A percentile compares a stretch with the other conserved stretches of the same genome.
These are phyloP conservation scores for Elsinoe perseae DNA, from an alignment of 2,329 filamentous ascomycete genomes.

Conservation along the genomic window DNA sequence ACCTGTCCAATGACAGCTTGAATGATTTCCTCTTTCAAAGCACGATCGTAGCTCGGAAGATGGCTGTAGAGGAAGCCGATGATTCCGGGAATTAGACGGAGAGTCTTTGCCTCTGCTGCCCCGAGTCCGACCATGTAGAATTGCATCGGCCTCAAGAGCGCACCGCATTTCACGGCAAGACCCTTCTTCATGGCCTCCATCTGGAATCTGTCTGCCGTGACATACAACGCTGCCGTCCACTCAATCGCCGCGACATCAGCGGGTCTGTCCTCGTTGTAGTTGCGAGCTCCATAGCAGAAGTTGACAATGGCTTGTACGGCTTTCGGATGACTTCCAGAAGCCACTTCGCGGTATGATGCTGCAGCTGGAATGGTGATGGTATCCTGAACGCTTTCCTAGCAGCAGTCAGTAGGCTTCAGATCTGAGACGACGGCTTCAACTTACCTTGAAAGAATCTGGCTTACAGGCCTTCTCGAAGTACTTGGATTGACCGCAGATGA, in stretches of 20 bases:
- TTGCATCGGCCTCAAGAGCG: too few species aligned
- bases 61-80: not conserved
- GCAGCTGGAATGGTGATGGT: not conserved
- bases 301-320: slow-evolving; percentile 24
- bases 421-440: not conserved
- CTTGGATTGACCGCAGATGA: slow-evolving; percentile 23
- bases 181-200: not conserved
- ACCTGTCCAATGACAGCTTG: not conserved
- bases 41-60: not conserved
- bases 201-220: not conserved
- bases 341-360: slow-evolving; percentile 2
- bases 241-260: not conserved
- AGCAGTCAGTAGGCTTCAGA: not conserved
- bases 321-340: slow-evolving; percentile 22
- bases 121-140: too few species aligned
- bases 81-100: not conserved
- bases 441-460: slow-evolving; percentile 19
- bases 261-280: not conserved
- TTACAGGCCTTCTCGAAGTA: slow-evolving; percentile 23
- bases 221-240: not conserved
- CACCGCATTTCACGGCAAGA: not conserved
- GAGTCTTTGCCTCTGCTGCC: too few species aligned
- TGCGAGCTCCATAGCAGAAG: slow-evolving; percentile 22
- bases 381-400: slow-evolving; percentile 2
- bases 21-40: not conserved